Percentiles rank a stretch among this genome's conserved stretches.
Conservation (phyloP, 116 monocot species). For the Posidonia oceanica region DNA sequence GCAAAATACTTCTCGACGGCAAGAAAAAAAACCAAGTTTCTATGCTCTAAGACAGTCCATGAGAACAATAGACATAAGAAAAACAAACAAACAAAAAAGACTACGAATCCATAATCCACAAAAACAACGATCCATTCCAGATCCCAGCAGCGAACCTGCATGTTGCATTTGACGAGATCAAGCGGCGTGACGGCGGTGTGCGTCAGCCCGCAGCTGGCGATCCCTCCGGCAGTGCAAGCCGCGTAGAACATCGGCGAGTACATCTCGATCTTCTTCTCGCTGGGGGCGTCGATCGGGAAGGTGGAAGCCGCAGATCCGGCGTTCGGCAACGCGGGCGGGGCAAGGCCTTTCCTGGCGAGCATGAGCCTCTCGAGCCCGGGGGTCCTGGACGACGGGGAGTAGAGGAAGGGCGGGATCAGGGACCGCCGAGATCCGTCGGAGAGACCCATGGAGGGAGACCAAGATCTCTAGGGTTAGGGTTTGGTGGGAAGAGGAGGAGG, state of each 20-base stretch:
- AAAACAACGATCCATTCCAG: neutral
- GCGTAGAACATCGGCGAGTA: conserved; percentile 61
- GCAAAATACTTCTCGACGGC: too few relatives aligned
- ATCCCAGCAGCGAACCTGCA: conserved; percentile 38
- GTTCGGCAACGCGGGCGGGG: neutral
- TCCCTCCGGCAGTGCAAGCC: conserved; percentile 48
- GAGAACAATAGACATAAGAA: too few relatives aligned
- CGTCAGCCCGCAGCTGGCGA: conserved; percentile 61
- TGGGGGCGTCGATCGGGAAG: conserved; percentile 26
- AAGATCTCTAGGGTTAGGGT: neutral
- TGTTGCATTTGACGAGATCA: conserved; percentile 81
- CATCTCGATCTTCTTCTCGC: conserved; percentile 59
- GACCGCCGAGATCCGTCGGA: conserved; percentile 16
- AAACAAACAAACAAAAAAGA: neutral
- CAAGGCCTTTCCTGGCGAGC: neutral
- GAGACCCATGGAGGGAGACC: neutral
- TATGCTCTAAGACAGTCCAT: too few relatives aligned
- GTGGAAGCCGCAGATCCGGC: conserved; percentile 10
- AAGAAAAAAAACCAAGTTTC: too few relatives aligned
- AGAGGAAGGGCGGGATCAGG: conserved; percentile 52
- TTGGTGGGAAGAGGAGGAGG: neutral
- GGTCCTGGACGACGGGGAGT: conserved; percentile 18
- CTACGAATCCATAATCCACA: neutral
- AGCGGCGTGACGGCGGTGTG: conserved; percentile 70
- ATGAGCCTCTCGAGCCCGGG: conserved; percentile 3